Base-by-base conservation (phyloP, 2,329 filamentous ascomycete species). In the Drechslerella coelobrocha region DNA sequence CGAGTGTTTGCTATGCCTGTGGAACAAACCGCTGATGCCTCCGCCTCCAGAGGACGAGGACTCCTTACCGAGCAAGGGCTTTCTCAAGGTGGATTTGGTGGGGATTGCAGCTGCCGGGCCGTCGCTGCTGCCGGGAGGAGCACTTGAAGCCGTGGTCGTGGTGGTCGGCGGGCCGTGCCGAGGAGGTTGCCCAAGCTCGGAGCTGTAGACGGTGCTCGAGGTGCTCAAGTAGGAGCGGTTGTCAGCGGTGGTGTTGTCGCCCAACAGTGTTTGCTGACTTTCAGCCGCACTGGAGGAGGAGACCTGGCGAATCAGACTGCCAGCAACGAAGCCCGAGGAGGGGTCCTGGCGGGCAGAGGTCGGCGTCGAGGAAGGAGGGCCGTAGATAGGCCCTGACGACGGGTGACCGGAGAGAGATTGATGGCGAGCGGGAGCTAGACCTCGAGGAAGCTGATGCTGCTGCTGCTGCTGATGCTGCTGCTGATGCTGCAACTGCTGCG, bases 401-500 rank as follows among this genome's bases (percentile, higher is more conserved):
- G 61, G 71, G 26, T 48, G 24, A n/a, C 56, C 56, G 12, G 62
- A 69, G 39, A 72, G 43, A 7, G 61, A 73, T 4, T 61, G 71
- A n/a, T 73, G 73, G 17, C 54, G 66, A 8, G 69, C 69, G 34
- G 61, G 63, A n/a, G 17, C 62, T 53, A 10, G 51, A 24, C 6
- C 61, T 52, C n/a, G 51, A 74, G 48, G 23, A 19, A 6, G 65
- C 14, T 71, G 68, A 23, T 72, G 69, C 55, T 75, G 73, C 31
- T 68, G 62, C 43, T 17, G 26, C 34, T 74, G 73, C 14, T 73
- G 59, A 45, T 73, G 72, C 24, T 74, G 73, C 19, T 74, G 76
- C 52, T 76, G 76, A 52, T 74, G 72, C 17, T 73, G 69, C 29
- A 73, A 73, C 37, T 74, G 69, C 62, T 55, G 66, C 53, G 71